These are phyloP conservation scores for Pouteria glomerata DNA, from an alignment of 148 eudicot species.

Conservation along the genomic window DNA sequence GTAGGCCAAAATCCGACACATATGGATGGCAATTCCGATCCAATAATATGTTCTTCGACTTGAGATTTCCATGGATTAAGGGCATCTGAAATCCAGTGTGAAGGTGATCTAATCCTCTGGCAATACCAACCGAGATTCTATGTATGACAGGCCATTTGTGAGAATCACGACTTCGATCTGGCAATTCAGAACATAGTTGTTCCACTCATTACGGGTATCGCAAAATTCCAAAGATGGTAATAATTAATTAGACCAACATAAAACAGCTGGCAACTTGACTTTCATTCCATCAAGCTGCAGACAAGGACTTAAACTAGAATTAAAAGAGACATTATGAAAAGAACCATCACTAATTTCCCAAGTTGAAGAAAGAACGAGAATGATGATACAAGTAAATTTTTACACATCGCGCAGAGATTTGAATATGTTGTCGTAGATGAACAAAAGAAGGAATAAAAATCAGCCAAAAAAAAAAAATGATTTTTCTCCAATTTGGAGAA, in stretches of 20 bases:
- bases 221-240: neutral
- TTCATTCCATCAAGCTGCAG: neutral
- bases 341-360: neutral
- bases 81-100: conserved; percentile 59
- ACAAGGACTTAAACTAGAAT: neutral
- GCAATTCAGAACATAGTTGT: conserved; percentile 13
- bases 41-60: conserved; percentile 65
- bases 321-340: neutral
- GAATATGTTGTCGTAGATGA: neutral
- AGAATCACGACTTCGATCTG: conserved; percentile 61
- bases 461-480: too few relatives aligned
- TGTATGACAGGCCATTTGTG: conserved; percentile 66
- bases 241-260: neutral
- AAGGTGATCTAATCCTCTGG: conserved; percentile 63
- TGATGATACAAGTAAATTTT: neutral
- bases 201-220: neutral
- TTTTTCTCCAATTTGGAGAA: too few relatives aligned
- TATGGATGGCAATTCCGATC: conserved; percentile 44
- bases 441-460: too few relatives aligned
- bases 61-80: conserved; percentile 82
- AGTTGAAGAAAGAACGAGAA: neutral
- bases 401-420: neutral
- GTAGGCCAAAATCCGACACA: conserved; percentile 64
- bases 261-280: neutral
- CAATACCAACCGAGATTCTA: conserved; percentile 61